Base-by-base conservation (phyloP, 495 filamentous ascomycete species). In the Cetradonia linearis region DNA sequence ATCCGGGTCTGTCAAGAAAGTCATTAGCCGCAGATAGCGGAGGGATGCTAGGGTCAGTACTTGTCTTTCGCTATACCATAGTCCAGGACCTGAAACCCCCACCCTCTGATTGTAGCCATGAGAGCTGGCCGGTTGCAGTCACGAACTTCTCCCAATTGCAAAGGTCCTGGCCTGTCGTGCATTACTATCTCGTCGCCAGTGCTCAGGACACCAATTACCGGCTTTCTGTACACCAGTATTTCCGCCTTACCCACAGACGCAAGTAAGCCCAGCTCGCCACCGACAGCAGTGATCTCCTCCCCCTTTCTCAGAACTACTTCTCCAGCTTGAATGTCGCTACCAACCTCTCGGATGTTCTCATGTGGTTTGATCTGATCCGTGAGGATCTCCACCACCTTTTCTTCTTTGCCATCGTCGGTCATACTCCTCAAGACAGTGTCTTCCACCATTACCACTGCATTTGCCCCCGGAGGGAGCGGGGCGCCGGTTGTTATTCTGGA, bases 381-480 rank as follows among this genome's bases (percentile, higher is more conserved):
- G 0, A 93, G 72, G 31, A 98, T 91, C 68, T 95, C 87, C 11
- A 98, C 79, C 28, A 86, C 85, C 20, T 83, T 83, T 71, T 98
- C 93, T 71, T 98, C 93, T 59, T 79, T 77, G 4, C 84, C 87
- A 63, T 91, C 89, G 0, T 87, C 83, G 1, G 88, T 94, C 67
- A 78, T 79, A 4, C 78, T 81, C 42, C 77, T 82, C 13, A 97
- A 71, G 2, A 82, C 73, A 0, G 93, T 97, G 67, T 97, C 93
- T 73, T 98, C 93, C 3, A 97, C 93, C 94, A 97, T 98, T 25
- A 96, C 86, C 18, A 97, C 92, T 3, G 91, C 84, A 42, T 87
- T 95, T 14, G 93, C 89, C 5, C 91, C 89, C 0, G 84, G 82
- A 5, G 94, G 93, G 2, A 98, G 74, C 14, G 93, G 92, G 5